Evolutionary conservation across 176 grass and related monocot species (phyloP), one percentile per base, ranked within the genome.

Genomic region (Hsuehochloa calcarea): DNA sequence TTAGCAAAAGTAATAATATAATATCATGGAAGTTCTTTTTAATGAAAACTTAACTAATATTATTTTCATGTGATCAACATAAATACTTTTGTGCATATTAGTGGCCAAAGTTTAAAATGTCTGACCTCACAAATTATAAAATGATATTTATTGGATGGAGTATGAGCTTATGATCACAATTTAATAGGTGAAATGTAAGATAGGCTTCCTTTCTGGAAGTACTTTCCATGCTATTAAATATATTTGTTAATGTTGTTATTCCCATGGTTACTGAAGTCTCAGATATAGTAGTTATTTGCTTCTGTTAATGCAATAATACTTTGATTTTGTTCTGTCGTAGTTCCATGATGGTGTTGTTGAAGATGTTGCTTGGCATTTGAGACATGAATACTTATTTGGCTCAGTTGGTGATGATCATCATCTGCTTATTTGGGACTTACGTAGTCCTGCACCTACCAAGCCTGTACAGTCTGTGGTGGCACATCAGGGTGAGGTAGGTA

Each of bases 321-420:
- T 85, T 1, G 9, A 5, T 82, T 94, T 56, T 87, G 41, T 64
- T 52, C 9, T 72, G n/a, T 89, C 65, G 39, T 86, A 99, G 96
- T 80, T 81, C 84, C 96, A 99, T 88, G 93, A 94, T 78, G 96
- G 96, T 20, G 93, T 96, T 0, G 96, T 99, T 70, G 96, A 96
- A 90, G 96, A 99, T 91, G 96, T 99, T 88, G 93, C 93, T 74
- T 99, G 96, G 96, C 96, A 99, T 83, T 90, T 92, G 78, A 90
- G 92, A 82, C 90, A 99, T 82, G 96, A 94, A 60, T 84, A 96
- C 67, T 86, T 96, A 84, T 99, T 99, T 88, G 96, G 96, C 35
- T 96, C 96, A 31, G 96, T 96, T 51, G 96, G 96, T 55, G 96
- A 96, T 81, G 96, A 98, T 84, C 90, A 88, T 59, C 83, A 92